phyloP scores from a whole-genome alignment of 441 rosid species.

The Eutrema salsugineum region DNA sequence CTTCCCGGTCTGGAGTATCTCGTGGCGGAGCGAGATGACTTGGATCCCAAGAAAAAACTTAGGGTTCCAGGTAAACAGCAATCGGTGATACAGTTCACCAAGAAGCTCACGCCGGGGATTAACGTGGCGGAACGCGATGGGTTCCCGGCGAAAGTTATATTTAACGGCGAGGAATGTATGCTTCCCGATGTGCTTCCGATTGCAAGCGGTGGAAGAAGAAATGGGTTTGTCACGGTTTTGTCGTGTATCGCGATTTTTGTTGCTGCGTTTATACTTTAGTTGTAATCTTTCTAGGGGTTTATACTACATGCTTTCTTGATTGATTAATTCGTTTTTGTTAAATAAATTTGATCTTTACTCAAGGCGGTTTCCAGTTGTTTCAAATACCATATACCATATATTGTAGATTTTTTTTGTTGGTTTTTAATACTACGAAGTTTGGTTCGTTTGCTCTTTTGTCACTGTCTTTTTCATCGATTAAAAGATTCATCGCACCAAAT shows the following conservation, averaged over 20 bases:
- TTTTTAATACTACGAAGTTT: neutral
- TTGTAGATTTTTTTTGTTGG: neutral
- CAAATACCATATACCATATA: neutral
- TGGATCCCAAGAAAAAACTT: conserved; percentile 41
- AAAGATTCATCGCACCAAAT: neutral
- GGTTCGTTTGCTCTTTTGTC: neutral
- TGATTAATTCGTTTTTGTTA: conserved; percentile 22
- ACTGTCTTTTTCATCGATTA: neutral
- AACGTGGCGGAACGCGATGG: conserved; percentile 42
- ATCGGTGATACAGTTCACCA: conserved; percentile 45
- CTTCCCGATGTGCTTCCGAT: conserved; percentile 43
- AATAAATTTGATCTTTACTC: neutral
- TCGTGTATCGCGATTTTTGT: conserved; percentile 17
- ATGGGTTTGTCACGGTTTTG: conserved; percentile 7
- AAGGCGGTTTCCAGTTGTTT: neutral
- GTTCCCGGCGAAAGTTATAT: conserved; percentile 46
- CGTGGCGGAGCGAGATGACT: conserved; percentile 33
- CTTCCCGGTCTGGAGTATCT: conserved; percentile 37
- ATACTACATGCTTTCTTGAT: neutral
- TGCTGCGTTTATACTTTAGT: neutral
- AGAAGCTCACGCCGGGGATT: conserved; percentile 44
- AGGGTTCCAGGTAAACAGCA: conserved; percentile 52
- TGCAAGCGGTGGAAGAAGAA: conserved; percentile 19
- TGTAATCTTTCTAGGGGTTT: conserved; percentile 4
- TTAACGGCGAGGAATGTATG: conserved; percentile 55